phyloP scores from a whole-genome alignment of 768 basidiomycete genomes.

The Candolleomyces eurysporus region DNA sequence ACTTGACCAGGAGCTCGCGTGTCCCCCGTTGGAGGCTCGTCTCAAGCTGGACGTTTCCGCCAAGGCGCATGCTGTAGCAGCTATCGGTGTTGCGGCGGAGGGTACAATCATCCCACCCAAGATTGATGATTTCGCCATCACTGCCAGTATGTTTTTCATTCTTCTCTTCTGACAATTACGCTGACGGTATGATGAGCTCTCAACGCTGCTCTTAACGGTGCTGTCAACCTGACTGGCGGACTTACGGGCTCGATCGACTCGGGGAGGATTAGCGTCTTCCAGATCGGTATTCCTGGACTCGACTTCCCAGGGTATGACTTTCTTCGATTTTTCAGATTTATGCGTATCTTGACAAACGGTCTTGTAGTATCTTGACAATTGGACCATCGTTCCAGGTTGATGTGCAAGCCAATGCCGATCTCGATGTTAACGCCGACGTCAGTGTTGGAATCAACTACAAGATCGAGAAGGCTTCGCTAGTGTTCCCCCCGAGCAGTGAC shows the following conservation, averaged over 20 bases:
- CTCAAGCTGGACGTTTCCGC: conserved; percentile 5
- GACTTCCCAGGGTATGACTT: conserved; percentile 46
- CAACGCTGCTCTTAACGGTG: conserved; percentile 37
- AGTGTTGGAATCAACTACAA: conserved; percentile 42
- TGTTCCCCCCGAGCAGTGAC: conserved; percentile 39
- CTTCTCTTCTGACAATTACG: not conserved
- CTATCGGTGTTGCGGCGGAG: conserved; percentile 36
- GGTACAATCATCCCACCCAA: conserved; percentile 41
- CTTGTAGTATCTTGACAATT: conserved; percentile 39
- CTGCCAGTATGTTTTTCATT: conserved; percentile 25
- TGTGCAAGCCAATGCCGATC: conserved; percentile 30
- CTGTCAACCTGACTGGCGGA: conserved; percentile 33
- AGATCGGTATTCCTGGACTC: conserved; percentile 45
- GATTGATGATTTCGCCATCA: conserved; percentile 27
- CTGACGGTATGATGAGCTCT: conserved; percentile 21
- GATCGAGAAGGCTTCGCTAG: conserved; percentile 38
- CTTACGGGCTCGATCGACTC: conserved; percentile 41
- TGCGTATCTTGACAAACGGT: not conserved
- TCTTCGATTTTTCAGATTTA: not conserved
- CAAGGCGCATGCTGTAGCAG: conserved; percentile 30
- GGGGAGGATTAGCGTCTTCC: conserved; percentile 38
- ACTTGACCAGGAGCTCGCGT: too few relatives aligned
- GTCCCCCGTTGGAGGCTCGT: too few relatives aligned
- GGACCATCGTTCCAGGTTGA: conserved; percentile 48
- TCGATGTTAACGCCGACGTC: conserved; percentile 38